Evolutionary conservation across 441 rosid genomes (phyloP).

Genomic region (Hura crepitans): DNA sequence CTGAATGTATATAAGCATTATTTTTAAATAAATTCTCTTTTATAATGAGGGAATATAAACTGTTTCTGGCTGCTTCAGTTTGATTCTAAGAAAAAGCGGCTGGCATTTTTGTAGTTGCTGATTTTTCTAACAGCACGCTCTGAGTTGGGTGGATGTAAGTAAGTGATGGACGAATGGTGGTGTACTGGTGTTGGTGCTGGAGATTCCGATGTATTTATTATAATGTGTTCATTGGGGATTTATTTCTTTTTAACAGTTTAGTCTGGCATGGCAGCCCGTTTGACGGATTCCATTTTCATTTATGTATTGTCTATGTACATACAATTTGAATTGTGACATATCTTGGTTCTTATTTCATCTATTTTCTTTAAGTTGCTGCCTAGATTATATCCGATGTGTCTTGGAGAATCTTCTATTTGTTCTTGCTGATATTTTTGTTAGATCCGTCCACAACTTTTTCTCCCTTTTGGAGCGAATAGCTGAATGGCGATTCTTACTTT

Average conservation of each 20-base stretch:
- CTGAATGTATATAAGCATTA: constrained; percentile 22
- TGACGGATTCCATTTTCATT: neutral
- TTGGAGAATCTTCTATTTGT: neutral
- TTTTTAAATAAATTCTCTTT: constrained; percentile 6
- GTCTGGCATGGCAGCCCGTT: constrained; percentile 6
- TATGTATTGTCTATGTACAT: neutral
- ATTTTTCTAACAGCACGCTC: constrained; percentile 12
- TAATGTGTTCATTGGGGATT: constrained; percentile 7
- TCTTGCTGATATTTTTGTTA: neutral
- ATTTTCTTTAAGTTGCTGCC: neutral
- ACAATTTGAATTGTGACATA: neutral
- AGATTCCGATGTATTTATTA: constrained; percentile 4
- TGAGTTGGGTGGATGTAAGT: constrained; percentile 31
- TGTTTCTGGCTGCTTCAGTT: constrained; percentile 40
- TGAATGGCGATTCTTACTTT: neutral
- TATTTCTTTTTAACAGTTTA: constrained; percentile 2
- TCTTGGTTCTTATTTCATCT: neutral
- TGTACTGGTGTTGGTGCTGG: constrained; percentile 29
- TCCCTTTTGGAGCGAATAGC: neutral
- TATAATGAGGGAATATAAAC: constrained; percentile 8
- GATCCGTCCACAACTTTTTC: neutral
- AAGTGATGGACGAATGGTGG: constrained; percentile 6
- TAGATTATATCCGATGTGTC: neutral
- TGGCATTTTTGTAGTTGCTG: constrained; percentile 36
- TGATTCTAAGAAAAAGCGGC: constrained; percentile 33